Evolutionary conservation across 306 rosid species (phyloP).

Genomic region (Medicago ruthenica): DNA sequence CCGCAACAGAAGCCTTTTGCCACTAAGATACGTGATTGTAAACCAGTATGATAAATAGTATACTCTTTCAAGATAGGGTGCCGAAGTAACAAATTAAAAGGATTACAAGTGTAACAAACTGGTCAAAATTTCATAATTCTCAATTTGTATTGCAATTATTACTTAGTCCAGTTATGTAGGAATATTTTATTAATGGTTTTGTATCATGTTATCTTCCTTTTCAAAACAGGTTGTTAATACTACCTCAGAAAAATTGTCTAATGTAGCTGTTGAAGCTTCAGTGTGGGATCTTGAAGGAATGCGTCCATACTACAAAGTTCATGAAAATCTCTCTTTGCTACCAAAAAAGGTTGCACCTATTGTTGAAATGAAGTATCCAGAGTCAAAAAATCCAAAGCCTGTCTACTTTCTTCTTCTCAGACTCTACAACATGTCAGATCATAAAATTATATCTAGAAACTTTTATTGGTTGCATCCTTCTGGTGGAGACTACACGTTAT

Average conservation of each 20-base stretch:
- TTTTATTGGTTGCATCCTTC: conserved; percentile 87
- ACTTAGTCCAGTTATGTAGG: conserved; percentile 28
- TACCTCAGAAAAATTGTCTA: conserved; percentile 67
- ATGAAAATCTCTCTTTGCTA: conserved; percentile 60
- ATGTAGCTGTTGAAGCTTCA: conserved; percentile 75
- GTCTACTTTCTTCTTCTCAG: conserved; percentile 94
- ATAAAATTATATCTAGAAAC: conserved; percentile 75
- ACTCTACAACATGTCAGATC: conserved; percentile 68
- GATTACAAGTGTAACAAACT: conserved; percentile 2
- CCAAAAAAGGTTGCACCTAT: conserved; percentile 69
- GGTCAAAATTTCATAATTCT: conserved; percentile 26
- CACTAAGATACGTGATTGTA: not conserved
- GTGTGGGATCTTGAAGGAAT: conserved; percentile 95
- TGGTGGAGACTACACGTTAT: conserved; percentile 81
- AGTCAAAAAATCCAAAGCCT: conserved; percentile 70
- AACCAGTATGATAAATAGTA: conserved; percentile 6
- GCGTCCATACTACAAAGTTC: conserved; percentile 69
- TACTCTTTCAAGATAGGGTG: conserved; percentile 30
- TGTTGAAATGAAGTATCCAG: conserved; percentile 82
- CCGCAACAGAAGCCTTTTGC: not conserved
- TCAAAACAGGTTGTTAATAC: conserved; percentile 85
- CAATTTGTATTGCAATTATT: conserved; percentile 17
- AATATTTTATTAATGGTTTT: conserved; percentile 14
- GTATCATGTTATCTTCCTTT: conserved; percentile 47
- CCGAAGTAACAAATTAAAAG: conserved; percentile 21